A percentile compares a stretch with the other conserved stretches of the same genome.
Conservation (phyloP, 1,284 basidiomycete genomes). For the Ganoderma sinense region DNA sequence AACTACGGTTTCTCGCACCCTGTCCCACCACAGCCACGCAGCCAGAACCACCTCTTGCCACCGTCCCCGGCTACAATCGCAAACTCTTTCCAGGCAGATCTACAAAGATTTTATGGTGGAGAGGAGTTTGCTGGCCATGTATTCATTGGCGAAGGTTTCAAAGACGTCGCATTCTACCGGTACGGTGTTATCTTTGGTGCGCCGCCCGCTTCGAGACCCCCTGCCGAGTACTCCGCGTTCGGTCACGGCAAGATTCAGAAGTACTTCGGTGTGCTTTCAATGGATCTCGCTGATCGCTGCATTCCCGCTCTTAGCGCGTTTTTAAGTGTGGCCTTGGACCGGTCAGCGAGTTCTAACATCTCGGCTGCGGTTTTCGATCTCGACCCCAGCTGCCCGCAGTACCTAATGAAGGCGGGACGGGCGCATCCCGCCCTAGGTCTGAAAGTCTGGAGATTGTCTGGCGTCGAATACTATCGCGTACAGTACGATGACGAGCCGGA, state of each 20-base stretch:
- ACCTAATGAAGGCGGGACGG: too few species aligned
- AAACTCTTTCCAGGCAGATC: not conserved
- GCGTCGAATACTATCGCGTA: too few species aligned
- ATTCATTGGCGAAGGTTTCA: not conserved
- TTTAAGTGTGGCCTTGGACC: too few species aligned
- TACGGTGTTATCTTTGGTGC: not conserved
- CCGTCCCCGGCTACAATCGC: not conserved
- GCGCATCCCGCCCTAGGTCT: too few species aligned
- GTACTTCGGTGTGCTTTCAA: constrained; percentile 9
- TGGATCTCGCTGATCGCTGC: not conserved
- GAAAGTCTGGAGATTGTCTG: too few species aligned
- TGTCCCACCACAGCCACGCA: not conserved
- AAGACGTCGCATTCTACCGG: constrained; percentile 4
- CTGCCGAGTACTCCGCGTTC: not conserved
- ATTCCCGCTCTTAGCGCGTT: not conserved
- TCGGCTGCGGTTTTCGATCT: too few species aligned
- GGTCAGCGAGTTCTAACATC: too few species aligned
- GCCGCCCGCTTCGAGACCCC: not conserved
- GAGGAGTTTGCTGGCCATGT: not conserved
- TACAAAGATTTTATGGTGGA: not conserved
- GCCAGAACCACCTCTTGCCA: not conserved
- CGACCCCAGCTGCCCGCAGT: too few species aligned
- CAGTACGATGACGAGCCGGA: too few species aligned
- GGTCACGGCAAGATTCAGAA: not conserved
- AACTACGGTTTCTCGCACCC: not conserved